A percentile compares a stretch with the other conserved stretches of the same genome.
These are phyloP conservation scores for Gloeopeniophorella convolvens DNA, from an alignment of 768 basidiomycete species.

Conservation along the genomic window DNA sequence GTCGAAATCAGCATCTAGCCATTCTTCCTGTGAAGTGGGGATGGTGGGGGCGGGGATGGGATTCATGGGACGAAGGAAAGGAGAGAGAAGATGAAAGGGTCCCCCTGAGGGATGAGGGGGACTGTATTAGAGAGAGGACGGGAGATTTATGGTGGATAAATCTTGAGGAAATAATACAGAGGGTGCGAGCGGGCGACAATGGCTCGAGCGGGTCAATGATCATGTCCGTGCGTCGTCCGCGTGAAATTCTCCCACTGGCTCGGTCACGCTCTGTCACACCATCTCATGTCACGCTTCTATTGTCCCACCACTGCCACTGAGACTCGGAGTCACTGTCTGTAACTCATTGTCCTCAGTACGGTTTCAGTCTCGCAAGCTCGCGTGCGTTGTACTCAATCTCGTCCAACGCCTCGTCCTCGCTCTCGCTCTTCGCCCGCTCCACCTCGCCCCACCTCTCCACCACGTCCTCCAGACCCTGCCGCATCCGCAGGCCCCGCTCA, in stretches of 20 bases:
- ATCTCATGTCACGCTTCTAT: slow-evolving; percentile 1
- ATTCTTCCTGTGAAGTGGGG: slow-evolving; percentile 62
- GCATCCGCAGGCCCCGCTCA: slow-evolving; percentile 62
- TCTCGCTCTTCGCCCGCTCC: slow-evolving; percentile 9
- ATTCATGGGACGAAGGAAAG: slow-evolving; percentile 36
- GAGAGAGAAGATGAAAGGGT: slow-evolving; percentile 15
- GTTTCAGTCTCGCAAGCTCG: slow-evolving; percentile 55
- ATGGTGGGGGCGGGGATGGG: slow-evolving; percentile 52
- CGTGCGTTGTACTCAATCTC: slow-evolving; percentile 57
- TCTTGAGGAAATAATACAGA: neutral
- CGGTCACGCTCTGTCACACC: neutral
- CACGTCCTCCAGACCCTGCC: slow-evolving; percentile 53
- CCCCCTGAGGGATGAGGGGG: slow-evolving; percentile 17
- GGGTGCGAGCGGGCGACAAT: neutral
- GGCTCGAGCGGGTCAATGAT: neutral
- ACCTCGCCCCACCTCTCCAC: slow-evolving; percentile 40
- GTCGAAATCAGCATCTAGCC: slow-evolving; percentile 85
- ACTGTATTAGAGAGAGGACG: neutral
- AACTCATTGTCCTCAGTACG: slow-evolving; percentile 38
- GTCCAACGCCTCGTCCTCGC: slow-evolving; percentile 22
- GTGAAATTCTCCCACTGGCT: neutral
- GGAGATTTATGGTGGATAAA: neutral
- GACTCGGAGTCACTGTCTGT: slow-evolving; percentile 11
- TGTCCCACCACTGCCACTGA: neutral
- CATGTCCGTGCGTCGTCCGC: neutral